Percentiles rank a stretch among this genome's conserved stretches.
phyloP scores from a whole-genome alignment of 768 basidiomycete species.

The Roridomyces roridus region DNA sequence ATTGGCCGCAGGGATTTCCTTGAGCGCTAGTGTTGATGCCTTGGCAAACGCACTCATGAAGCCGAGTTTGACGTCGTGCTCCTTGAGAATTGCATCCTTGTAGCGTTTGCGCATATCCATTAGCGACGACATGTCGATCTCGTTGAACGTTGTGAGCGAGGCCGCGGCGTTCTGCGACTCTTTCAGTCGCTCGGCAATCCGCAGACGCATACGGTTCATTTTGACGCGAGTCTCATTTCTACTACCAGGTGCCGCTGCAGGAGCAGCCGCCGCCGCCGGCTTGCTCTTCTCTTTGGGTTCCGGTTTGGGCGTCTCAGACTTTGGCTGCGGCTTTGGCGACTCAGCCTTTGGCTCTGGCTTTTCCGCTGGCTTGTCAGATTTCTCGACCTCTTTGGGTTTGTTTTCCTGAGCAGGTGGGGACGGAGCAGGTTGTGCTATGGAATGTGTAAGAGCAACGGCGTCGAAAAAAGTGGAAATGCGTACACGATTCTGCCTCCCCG shows the following conservation, averaged over 20 bases:
- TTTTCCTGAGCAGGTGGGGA: constrained; percentile 38
- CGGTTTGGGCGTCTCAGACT: constrained; percentile 26
- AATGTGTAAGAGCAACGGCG: not conserved
- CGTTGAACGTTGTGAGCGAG: constrained; percentile 98
- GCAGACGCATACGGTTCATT: constrained; percentile 98
- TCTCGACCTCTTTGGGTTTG: constrained; percentile 45
- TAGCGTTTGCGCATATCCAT: constrained; percentile 93
- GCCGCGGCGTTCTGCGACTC: constrained; percentile 97
- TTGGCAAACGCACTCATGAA: constrained; percentile 98
- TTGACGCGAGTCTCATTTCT: constrained; percentile 93
- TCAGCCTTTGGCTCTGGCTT: constrained; percentile 28
- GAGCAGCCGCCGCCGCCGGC: constrained; percentile 28
- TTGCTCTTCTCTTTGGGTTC: constrained; percentile 32
- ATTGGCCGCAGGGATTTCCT: constrained; percentile 93
- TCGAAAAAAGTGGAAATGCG: constrained; percentile 27
- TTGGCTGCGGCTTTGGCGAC: constrained; percentile 42
- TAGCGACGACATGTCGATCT: constrained; percentile 98
- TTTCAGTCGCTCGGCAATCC: constrained; percentile 97
- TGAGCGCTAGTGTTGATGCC: constrained; percentile 81
- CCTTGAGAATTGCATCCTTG: constrained; percentile 91
- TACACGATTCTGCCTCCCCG: constrained; percentile 66
- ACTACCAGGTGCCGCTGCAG: constrained; percentile 49
- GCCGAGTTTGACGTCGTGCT: constrained; percentile 94
- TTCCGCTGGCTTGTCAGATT: constrained; percentile 50
- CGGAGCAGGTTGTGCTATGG: constrained; percentile 32